Evolutionary conservation across 2,329 filamentous ascomycete species (phyloP), one percentile per base, ranked within the genome.

Genomic region (Fusarium multiceps): DNA sequence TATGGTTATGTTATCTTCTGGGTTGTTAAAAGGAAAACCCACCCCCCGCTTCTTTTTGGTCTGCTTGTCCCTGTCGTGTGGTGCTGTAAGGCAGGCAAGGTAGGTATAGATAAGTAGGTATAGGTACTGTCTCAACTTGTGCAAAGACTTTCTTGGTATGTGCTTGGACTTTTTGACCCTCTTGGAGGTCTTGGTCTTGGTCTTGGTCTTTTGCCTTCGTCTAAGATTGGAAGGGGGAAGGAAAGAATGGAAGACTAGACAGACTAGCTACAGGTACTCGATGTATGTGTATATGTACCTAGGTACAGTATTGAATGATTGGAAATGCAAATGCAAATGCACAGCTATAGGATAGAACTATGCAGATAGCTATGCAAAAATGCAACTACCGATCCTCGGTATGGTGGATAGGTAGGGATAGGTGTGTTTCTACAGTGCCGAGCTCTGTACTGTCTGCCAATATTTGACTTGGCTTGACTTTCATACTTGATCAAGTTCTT

Each of bases 41-140:
- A 42, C 46, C 48, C 53, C 60, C 59, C 50, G 59, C 61, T 63
- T 64, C 50, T 63, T 62, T 48, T 63, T 23, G 54, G 54, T 57
- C 48, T 41, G 49, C 40, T 48, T 51, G 45, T 58, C 51, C 59
- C 59, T 65, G 62, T 62, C 60, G 41, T 43, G 41, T 25, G 34
- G 34, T 37, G 13, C 28, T 30, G 28, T 30, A 37, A 37, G 34
- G 34, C 34, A 37, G n/a, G 45, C 27, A 20, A 48, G 21, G 46
- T 30, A 48, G 21, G 45, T 30, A 30, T 30, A 14, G 28, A 14
- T 30, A 48, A 27, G 27, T 28, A 28, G 34, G 23, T 50, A 30
- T 50, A 50, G 23, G 47, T 21, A 37, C 21, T 43, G 41, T 51
- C 49, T 65, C 60, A 53, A 65, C 23, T 48, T 51, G 53, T 37